Evolutionary conservation across 2,329 filamentous ascomycete species (phyloP), one percentile per base, ranked within the genome.

Genomic region (Geoglossum cookeanum): DNA sequence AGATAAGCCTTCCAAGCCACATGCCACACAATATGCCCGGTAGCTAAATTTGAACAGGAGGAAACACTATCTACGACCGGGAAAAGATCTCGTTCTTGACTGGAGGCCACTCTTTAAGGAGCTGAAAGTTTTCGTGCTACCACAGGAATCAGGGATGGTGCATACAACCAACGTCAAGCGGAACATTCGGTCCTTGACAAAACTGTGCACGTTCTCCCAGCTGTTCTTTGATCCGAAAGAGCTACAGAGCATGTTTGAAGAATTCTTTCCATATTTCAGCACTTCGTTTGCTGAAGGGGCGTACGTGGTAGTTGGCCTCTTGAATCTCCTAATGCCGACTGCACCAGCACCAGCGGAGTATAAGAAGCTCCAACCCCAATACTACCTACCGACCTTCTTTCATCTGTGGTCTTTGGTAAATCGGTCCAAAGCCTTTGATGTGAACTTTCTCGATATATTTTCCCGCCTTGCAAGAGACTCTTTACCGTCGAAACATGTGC

Each of bases 401-500:
- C 92, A 98, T 68, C 72, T 97, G 1, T 98, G 92, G 92, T 92
- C 90, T 1, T 76, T 97, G 47, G 82, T 97, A 62, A 92, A 88
- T 63, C 79, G 94, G 55, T 97, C 91, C 0, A 92, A 87, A 69
- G 78, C 82, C 3, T 85, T 92, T 60, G 92, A 98, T 68, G 79
- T 86, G 58, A 84, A 85, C 61, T 90, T 94, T 65, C 79, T 97
- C 61, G 92, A 98, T 69, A 78, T 95, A 35, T 80, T 95, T 61
- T 97, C 92, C 11, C 79, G 92, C 56, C 74, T 96, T 65, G 84
- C 91, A 1, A 77, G 91, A 61, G 92, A 98, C 68, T 87, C 86
- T 59, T 71, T 98, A 58, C 74, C 80, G 32, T 85, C 84, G 61
- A 70, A 77, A 52, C 80, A 94, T 65, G 79, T 95, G 3, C 78